Conservation (phyloP, 1,284 basidiomycete genomes). For the Malassezia brasiliensis region DNA sequence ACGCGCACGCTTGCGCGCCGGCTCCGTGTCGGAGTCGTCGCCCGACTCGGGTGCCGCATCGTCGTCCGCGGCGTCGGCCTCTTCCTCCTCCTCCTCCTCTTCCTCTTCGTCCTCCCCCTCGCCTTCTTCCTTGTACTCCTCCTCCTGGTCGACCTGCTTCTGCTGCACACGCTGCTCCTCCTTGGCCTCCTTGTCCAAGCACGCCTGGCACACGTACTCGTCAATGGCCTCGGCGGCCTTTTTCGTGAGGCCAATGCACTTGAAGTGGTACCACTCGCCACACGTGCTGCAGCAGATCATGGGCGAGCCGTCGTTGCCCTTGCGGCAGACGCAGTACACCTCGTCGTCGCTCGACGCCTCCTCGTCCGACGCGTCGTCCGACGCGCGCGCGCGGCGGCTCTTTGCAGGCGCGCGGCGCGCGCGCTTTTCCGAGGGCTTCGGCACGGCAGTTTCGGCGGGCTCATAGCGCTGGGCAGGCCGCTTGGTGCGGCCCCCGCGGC, state of each 20-base stretch:
- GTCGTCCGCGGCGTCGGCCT: background rate
- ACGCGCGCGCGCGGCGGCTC: background rate
- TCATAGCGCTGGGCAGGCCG: conserved; percentile 11
- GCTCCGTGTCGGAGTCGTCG: background rate
- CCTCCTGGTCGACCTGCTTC: background rate
- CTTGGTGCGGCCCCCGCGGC: conserved; percentile 13
- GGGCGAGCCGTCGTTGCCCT: conserved; percentile 38
- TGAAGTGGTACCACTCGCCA: conserved; percentile 43
- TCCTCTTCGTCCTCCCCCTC: conserved; percentile 3
- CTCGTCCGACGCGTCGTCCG: conserved; percentile 9
- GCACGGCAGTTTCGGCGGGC: background rate
- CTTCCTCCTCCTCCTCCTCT: background rate
- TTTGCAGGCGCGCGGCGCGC: background rate
- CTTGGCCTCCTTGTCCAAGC: conserved; percentile 6
- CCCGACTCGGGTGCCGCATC: background rate
- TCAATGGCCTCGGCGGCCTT: conserved; percentile 32
- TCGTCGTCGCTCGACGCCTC: conserved; percentile 21
- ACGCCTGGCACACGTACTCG: conserved; percentile 34
- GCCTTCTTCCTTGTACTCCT: background rate
- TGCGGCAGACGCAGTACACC: conserved; percentile 40
- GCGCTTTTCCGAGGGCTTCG: background rate
- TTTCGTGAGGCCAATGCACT: conserved; percentile 37
- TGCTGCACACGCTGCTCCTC: background rate
- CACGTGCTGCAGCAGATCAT: conserved; percentile 43
- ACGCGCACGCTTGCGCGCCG: background rate